Conservation (phyloP, 1,284 basidiomycete species). For the Cronartium quercuum region DNA sequence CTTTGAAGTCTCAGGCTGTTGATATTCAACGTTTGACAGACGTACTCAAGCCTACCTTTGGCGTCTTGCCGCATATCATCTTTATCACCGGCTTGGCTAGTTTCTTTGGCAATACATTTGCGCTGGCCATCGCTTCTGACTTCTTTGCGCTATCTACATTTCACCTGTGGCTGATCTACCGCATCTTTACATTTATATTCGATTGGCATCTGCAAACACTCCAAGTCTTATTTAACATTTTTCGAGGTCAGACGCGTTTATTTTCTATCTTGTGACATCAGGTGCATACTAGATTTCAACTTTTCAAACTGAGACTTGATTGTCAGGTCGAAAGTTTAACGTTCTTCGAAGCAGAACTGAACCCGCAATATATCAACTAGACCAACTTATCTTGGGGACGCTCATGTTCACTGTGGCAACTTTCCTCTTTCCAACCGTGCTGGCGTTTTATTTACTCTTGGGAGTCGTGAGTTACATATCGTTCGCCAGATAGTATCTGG, state of each 20-base stretch:
- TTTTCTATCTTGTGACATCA: neutral
- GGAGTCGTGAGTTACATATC: conserved; percentile 57
- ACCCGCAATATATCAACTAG: conserved; percentile 81
- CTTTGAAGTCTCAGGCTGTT: conserved; percentile 39
- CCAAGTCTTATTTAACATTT: conserved; percentile 82
- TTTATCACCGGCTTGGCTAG: conserved; percentile 58
- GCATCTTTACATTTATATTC: conserved; percentile 62
- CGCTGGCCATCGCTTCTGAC: conserved; percentile 64
- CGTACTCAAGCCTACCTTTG: conserved; percentile 50
- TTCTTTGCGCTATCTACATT: conserved; percentile 61
- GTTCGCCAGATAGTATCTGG: neutral
- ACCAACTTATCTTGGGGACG: conserved; percentile 88
- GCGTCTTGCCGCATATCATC: conserved; percentile 55
- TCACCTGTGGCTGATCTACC: conserved; percentile 69
- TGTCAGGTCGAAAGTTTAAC: conserved; percentile 74
- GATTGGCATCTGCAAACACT: conserved; percentile 60
- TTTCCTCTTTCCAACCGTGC: conserved; percentile 83
- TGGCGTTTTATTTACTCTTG: conserved; percentile 78
- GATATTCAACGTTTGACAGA: conserved; percentile 32
- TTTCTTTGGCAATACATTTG: conserved; percentile 63
- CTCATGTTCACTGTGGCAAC: conserved; percentile 85
- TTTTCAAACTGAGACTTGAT: neutral
- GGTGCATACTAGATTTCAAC: neutral
- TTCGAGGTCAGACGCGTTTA: conserved; percentile 62
- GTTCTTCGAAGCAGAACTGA: conserved; percentile 74